Conservation (phyloP, 169 alveolate species). For the Plasmodium adleri region DNA sequence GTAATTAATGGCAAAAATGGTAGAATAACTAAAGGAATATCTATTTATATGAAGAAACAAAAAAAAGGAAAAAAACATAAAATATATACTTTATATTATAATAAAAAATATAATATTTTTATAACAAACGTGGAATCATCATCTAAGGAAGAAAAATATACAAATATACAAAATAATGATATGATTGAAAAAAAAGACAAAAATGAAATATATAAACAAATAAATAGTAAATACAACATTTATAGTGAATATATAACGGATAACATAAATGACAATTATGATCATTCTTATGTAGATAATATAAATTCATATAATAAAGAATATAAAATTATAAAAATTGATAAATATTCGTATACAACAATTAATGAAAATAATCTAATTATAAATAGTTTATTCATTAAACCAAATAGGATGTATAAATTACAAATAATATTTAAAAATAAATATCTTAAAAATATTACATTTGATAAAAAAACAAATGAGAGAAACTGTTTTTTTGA, state of each 20-base stretch:
- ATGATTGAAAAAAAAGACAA: too few species aligned
- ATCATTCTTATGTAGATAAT: background rate
- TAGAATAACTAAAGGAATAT: conserved; percentile 10
- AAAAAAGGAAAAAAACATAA: background rate
- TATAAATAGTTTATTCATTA: conserved; percentile 34
- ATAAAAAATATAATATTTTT: conserved; percentile 15
- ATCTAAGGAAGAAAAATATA: background rate
- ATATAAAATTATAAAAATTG: conserved; percentile 12
- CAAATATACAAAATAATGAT: too few species aligned
- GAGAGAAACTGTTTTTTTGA: too few species aligned
- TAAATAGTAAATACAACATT: too few species aligned
- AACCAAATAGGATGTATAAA: conserved; percentile 33
- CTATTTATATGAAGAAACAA: conserved; percentile 18
- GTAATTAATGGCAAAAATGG: background rate
- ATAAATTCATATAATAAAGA: background rate
- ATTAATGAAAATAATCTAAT: conserved; percentile 25
- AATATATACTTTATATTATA: background rate
- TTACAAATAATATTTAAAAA: conserved; percentile 42
- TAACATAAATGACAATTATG: background rate
- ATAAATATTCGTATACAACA: conserved; percentile 37
- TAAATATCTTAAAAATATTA: conserved; percentile 4
- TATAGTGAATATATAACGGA: background rate
- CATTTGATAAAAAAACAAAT: background rate
- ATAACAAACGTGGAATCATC: background rate
- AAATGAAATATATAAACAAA: too few species aligned